Evolutionary conservation across 345 rosid genomes (phyloP), one percentile per base, ranked within the genome.

Genomic region (Iberis pinnata): DNA sequence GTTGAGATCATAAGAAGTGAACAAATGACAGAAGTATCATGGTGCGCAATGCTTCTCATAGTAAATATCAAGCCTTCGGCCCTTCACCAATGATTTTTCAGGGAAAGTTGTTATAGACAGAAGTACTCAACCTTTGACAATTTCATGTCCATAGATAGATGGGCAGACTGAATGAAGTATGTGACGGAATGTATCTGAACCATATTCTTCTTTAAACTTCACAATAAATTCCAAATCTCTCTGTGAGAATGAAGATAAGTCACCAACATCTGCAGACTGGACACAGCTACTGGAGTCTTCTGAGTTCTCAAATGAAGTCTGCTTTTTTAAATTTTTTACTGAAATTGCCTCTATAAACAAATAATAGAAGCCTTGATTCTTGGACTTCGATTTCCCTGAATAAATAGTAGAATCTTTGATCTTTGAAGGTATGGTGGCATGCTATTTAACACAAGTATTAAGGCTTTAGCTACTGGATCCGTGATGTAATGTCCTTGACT

Each of bases 121-220:
- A 67, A 17, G 45, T 32, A 54, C 29, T 50, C 43, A 48, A 92
- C 98, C 98, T 83, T 92, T 92, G 53, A 92, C 98, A 68, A 83
- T 80, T 73, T 88, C 98, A 68, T 92, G 96, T 13, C 98, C 98
- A 60, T 84, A 88, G 38, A 92, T 92, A 37, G 96, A 92, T 20
- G 98, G 98, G 65, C 98, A 92, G 31, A 85, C 71, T 22, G 96
- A 88, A 49, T 88, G 96, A 64, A 88, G 77, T 49, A 88, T 63
- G 67, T 82, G 83, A 37, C 83, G 75, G 61, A 92, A 92, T 51
- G 76, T 73, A 65, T 88, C 93, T 55, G 86, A 70, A 54, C 93
- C 89, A 73, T 83, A 70, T 75, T 92, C 96, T 78, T 79, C 79
- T 13, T 74, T 74, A 60, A 81, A 88, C 74, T 88, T 92, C 54